Percentiles rank a stretch among this genome's conserved stretches.
Evolutionary conservation across 495 filamentous ascomycete genomes (phyloP).

Genomic region (Bacidia rubella): DNA sequence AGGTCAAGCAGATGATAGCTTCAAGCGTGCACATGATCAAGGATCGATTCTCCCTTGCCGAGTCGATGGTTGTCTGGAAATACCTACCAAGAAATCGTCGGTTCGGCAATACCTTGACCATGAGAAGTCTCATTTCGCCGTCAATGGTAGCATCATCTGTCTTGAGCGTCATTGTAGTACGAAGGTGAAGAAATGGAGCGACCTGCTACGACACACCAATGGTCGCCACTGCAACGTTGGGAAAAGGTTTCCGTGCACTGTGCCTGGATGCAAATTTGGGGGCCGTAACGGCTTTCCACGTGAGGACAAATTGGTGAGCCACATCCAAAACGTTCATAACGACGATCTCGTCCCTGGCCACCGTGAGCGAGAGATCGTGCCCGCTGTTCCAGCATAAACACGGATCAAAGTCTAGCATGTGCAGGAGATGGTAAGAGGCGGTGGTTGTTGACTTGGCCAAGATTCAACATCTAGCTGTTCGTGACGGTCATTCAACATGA

Average conservation of each 20-base stretch:
- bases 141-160: neutral
- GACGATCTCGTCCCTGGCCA: neutral
- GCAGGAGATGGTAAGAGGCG: too few species aligned
- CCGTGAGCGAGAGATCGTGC: constrained; percentile 7
- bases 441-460: too few species aligned
- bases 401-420: too few species aligned
- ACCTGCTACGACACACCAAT: constrained; percentile 5
- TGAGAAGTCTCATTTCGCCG: neutral
- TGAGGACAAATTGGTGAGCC: constrained; percentile 11
- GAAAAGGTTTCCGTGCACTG: neutral
- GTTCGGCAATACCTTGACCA: neutral
- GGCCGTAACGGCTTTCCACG: constrained; percentile 7
- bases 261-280: constrained; percentile 1
- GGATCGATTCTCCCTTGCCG: too few species aligned
- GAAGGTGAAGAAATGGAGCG: neutral
- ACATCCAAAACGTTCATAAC: constrained; percentile 2
- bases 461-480: too few species aligned
- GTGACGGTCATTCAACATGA: too few species aligned
- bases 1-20: too few species aligned
- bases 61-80: too few species aligned
- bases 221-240: constrained; percentile 1
- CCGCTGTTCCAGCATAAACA: neutral
- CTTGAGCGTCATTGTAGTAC: neutral
- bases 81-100: neutral
- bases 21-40: too few species aligned